Conservation (phyloP, 805 yeast species). For the Nakazawaea ambrosiae region DNA sequence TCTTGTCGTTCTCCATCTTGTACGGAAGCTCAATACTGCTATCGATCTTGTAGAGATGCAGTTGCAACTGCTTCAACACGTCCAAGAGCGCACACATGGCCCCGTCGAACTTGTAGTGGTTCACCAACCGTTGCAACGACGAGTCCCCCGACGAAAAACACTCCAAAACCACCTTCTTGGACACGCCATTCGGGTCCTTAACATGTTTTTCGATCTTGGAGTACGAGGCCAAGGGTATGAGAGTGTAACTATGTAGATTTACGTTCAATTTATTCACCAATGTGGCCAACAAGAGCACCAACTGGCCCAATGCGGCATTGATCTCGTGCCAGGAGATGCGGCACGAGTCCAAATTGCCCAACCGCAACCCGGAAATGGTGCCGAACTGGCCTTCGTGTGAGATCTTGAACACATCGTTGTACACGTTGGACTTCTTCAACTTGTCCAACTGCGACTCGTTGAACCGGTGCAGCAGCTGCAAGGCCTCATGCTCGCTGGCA, state of each 20-base stretch:
- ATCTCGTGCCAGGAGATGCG: constrained; percentile 86
- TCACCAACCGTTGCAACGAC: constrained; percentile 61
- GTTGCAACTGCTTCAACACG: constrained; percentile 46
- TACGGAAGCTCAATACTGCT: constrained; percentile 65
- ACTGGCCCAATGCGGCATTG: constrained; percentile 86
- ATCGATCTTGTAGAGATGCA: constrained; percentile 37
- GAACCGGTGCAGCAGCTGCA: constrained; percentile 55
- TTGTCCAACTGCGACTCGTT: constrained; percentile 62
- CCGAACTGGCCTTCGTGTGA: constrained; percentile 83
- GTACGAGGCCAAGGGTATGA: constrained; percentile 79
- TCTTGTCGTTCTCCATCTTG: constrained; percentile 57
- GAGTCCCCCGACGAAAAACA: constrained; percentile 67
- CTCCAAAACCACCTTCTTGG: constrained; percentile 41
- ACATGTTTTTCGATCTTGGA: constrained; percentile 63
- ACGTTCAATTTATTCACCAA: constrained; percentile 51
- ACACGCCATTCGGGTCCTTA: constrained; percentile 25
- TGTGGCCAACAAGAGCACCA: constrained; percentile 62
- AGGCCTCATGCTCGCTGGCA: constrained; percentile 49
- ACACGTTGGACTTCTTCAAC: constrained; percentile 72
- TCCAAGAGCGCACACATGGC: constrained; percentile 76
- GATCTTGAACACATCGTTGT: constrained; percentile 75
- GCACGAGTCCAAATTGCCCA: constrained; percentile 59
- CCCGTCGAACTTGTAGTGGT: constrained; percentile 69
- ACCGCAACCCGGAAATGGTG: constrained; percentile 74
- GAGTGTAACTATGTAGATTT: constrained; percentile 48